A percentile compares a stretch with the other conserved stretches of the same genome.
phyloP scores from a whole-genome alignment of 306 rosid species.

The Rosa rugosa region DNA sequence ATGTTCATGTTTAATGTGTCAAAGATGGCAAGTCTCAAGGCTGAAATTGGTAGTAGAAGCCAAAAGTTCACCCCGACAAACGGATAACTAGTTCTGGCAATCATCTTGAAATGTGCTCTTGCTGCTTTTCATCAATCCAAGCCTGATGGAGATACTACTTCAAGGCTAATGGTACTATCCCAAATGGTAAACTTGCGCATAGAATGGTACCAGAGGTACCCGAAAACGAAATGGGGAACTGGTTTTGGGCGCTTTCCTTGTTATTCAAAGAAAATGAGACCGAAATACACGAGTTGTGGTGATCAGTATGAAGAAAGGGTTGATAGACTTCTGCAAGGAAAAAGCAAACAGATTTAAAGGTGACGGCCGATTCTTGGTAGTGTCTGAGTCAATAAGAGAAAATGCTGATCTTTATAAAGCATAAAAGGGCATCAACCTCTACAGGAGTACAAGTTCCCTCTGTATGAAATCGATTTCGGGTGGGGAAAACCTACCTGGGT shows the following conservation, averaged over 20 bases:
- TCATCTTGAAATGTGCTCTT: not conserved
- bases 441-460: not conserved
- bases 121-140: not conserved
- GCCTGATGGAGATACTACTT: too few species aligned
- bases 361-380: not conserved
- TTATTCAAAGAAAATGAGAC: not conserved
- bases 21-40: slow-evolving; percentile 13
- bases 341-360: not conserved
- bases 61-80: not conserved
- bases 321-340: not conserved
- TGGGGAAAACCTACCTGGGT: not conserved
- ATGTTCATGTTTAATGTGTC: slow-evolving; percentile 20
- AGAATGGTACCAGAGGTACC: not conserved
- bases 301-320: not conserved
- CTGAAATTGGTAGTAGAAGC: not conserved
- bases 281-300: not conserved
- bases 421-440: not conserved
- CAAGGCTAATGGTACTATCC: not conserved
- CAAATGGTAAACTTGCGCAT: not conserved
- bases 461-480: not conserved
- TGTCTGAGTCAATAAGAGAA: not conserved
- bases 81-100: not conserved
- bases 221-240: not conserved
- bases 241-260: not conserved
- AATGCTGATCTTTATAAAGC: not conserved